Percentiles rank a stretch among this genome's conserved stretches.
phyloP scores from a whole-genome alignment of 2,329 filamentous ascomycete genomes.

The Sporothrix pseudoabietina region DNA sequence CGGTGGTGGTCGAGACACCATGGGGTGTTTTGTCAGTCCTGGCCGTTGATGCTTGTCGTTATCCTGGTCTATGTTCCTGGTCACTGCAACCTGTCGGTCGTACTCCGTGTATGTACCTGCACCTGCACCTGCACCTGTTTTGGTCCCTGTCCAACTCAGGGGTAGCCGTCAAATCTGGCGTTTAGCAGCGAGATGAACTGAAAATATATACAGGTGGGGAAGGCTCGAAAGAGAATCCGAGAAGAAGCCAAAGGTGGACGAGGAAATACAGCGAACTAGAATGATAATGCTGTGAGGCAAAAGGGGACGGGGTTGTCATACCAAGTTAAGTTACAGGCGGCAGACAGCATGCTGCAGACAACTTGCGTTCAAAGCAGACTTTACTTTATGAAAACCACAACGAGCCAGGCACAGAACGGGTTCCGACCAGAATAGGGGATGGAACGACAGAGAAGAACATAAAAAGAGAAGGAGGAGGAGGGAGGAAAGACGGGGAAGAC shows the following conservation, averaged over 20 bases:
- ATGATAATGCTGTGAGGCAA: background rate
- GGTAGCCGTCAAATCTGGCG: background rate
- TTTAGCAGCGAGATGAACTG: constrained; percentile 1
- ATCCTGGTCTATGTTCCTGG: background rate
- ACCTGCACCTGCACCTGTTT: background rate
- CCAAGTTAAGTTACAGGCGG: background rate
- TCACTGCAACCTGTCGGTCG: background rate
- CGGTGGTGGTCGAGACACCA: background rate
- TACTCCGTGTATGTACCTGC: background rate
- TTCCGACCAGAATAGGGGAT: background rate
- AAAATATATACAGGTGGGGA: background rate
- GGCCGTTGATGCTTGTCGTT: background rate
- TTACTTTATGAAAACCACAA: background rate
- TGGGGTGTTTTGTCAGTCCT: background rate
- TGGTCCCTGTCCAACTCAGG: constrained; percentile 4
- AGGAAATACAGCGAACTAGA: background rate
- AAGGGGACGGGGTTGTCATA: background rate
- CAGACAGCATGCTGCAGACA: background rate
- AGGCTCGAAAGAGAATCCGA: background rate
- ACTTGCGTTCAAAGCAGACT: background rate
- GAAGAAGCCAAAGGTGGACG: background rate
- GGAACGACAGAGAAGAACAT: background rate
- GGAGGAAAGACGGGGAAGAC: background rate
- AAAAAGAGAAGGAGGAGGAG: background rate
- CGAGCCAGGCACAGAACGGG: background rate